Evolutionary conservation across 495 filamentous ascomycete genomes (phyloP).

Genomic region (Gamarada debralockiae): DNA sequence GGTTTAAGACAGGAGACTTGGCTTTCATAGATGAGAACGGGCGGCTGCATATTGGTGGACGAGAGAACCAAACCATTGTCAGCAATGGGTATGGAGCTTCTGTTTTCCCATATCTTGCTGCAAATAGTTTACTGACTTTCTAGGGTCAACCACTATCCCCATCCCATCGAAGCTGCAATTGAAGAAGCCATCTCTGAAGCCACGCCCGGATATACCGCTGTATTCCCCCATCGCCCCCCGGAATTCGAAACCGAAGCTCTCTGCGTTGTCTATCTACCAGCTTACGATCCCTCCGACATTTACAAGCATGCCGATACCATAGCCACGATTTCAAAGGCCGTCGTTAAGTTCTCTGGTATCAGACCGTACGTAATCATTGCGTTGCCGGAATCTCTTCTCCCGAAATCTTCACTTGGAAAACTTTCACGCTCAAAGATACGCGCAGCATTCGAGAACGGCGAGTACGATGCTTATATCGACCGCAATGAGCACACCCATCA

Average conservation of each 20-base stretch:
- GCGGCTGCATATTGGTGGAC: constrained; percentile 67
- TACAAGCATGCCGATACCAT: background rate
- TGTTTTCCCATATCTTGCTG: background rate
- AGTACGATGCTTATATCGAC: constrained; percentile 26
- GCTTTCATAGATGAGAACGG: constrained; percentile 49
- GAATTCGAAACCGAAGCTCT: constrained; percentile 33
- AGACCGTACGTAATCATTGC: constrained; percentile 23
- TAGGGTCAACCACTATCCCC: constrained; percentile 39
- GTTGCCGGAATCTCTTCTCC: constrained; percentile 17
- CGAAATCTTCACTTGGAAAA: constrained; percentile 45
- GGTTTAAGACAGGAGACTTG: constrained; percentile 78
- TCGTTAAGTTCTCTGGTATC: constrained; percentile 23
- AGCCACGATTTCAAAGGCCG: constrained; percentile 9
- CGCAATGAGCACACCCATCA: constrained; percentile 3
- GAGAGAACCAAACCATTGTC: constrained; percentile 79
- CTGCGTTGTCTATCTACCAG: constrained; percentile 33
- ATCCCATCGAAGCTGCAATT: constrained; percentile 40
- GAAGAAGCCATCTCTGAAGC: constrained; percentile 34
- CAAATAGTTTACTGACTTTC: background rate
- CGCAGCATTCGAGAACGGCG: constrained; percentile 29
- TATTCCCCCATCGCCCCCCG: constrained; percentile 28
- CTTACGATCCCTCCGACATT: constrained; percentile 7
- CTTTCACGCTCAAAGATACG: constrained; percentile 40
- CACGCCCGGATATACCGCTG: constrained; percentile 1
- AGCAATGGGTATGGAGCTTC: constrained; percentile 13